Evolutionary conservation across 164 flowering plant genomes (phyloP).

Genomic region (Magnolia changhungtana): DNA sequence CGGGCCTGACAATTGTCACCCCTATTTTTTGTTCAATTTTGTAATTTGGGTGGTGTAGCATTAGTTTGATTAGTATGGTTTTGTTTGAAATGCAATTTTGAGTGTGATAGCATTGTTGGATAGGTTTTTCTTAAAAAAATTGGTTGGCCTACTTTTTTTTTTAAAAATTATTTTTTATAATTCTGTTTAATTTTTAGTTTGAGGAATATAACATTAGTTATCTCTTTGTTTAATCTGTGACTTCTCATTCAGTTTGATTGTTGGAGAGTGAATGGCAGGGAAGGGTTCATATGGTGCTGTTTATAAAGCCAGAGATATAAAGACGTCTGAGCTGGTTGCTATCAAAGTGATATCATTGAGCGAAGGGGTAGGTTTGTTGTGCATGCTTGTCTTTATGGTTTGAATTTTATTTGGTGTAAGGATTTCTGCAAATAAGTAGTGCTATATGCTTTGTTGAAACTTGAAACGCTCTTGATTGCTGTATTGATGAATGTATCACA

Average conservation of each 20-base stretch:
- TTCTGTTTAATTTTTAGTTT: neutral
- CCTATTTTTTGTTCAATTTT: too few species aligned
- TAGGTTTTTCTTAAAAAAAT: neutral
- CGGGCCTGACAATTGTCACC: too few species aligned
- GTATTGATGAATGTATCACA: neutral
- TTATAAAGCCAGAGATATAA: constrained; percentile 89
- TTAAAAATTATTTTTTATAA: neutral
- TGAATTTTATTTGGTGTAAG: neutral
- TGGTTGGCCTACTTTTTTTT: neutral
- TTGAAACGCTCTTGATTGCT: neutral
- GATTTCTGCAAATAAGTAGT: neutral
- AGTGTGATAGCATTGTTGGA: too few species aligned
- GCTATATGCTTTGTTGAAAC: neutral
- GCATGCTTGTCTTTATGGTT: neutral
- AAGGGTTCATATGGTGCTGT: constrained; percentile 99
- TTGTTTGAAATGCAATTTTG: too few species aligned
- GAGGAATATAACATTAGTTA: neutral
- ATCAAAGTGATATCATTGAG: constrained; percentile 89
- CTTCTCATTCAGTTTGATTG: neutral
- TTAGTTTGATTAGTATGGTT: too few species aligned
- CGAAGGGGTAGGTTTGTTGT: constrained; percentile 72
- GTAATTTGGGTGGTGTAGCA: too few species aligned
- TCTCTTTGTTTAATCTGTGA: constrained; percentile 6
- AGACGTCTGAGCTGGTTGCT: constrained; percentile 93
- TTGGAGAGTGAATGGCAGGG: constrained; percentile 39